Evolutionary conservation across 345 rosid species (phyloP).

Genomic region (Limnanthes douglasii): DNA sequence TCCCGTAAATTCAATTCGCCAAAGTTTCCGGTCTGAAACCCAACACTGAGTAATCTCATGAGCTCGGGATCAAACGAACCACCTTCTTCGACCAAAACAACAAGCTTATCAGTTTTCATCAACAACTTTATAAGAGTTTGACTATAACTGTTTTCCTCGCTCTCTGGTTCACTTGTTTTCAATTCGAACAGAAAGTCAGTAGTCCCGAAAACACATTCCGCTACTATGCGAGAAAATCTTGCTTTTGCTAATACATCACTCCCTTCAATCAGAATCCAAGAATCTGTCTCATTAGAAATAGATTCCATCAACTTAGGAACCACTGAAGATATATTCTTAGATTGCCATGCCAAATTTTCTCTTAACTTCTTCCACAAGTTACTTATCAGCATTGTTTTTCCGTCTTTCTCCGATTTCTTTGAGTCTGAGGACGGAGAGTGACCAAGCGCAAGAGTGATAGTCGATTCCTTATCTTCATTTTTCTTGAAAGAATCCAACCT

Average conservation of each 20-base stretch:
- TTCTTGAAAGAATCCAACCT: slow-evolving; percentile 52
- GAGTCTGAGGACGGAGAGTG: slow-evolving; percentile 26
- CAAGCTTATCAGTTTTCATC: slow-evolving; percentile 17
- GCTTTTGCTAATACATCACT: slow-evolving; percentile 57
- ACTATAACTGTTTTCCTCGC: slow-evolving; percentile 9
- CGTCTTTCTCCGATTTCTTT: slow-evolving; percentile 17
- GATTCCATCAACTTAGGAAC: slow-evolving; percentile 25
- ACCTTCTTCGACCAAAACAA: slow-evolving; percentile 44
- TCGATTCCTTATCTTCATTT: slow-evolving; percentile 42
- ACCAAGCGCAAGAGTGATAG: slow-evolving; percentile 70
- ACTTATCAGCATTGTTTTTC: background rate
- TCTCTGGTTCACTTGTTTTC: slow-evolving; percentile 17
- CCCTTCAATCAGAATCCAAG: slow-evolving; percentile 56
- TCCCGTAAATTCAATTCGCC: slow-evolving; percentile 11
- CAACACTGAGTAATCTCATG: slow-evolving; percentile 33
- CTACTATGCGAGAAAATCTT: slow-evolving; percentile 51
- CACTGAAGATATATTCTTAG: slow-evolving; percentile 32
- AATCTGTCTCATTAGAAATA: slow-evolving; percentile 17
- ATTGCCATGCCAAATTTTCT: slow-evolving; percentile 71
- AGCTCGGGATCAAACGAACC: slow-evolving; percentile 42
- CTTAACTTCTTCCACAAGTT: slow-evolving; percentile 25
- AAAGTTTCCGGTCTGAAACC: slow-evolving; percentile 20
- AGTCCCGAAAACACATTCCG: slow-evolving; percentile 41
- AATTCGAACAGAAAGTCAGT: slow-evolving; percentile 28
- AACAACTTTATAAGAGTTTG: slow-evolving; percentile 21